Percentiles rank a stretch among this genome's conserved stretches.
phyloP scores from a whole-genome alignment of 345 rosid species.

The Alliaria petiolata region DNA sequence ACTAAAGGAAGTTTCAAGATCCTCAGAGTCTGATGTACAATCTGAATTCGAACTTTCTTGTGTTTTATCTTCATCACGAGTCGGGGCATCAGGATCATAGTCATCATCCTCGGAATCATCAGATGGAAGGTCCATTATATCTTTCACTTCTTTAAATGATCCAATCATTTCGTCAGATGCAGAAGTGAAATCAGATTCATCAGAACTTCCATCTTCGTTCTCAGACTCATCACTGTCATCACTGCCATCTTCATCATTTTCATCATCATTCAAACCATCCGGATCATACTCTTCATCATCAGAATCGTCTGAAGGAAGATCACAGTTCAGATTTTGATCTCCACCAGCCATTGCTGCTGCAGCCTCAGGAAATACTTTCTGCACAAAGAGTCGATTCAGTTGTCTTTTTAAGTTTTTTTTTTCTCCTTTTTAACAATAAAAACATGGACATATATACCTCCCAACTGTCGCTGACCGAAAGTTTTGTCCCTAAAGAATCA shows the following conservation, averaged over 20 bases:
- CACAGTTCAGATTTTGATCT: constrained; percentile 49
- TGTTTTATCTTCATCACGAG: constrained; percentile 38
- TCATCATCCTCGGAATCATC: constrained; percentile 95
- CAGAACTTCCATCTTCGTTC: constrained; percentile 53
- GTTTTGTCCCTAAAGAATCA: constrained; percentile 65
- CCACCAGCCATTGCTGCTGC: constrained; percentile 52
- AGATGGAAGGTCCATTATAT: constrained; percentile 53
- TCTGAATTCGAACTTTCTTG: constrained; percentile 70
- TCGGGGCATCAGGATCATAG: constrained; percentile 60
- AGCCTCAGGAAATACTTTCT: constrained; percentile 94
- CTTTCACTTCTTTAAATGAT: constrained; percentile 34
- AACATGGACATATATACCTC: constrained; percentile 50
- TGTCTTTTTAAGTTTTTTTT: not conserved
- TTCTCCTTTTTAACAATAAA: not conserved
- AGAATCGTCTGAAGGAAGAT: constrained; percentile 80
- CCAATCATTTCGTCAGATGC: constrained; percentile 52
- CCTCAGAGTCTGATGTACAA: constrained; percentile 78
- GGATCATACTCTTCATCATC: constrained; percentile 81
- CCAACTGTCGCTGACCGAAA: constrained; percentile 65
- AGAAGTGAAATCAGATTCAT: constrained; percentile 56
- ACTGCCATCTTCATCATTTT: constrained; percentile 40
- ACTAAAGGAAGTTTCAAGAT: constrained; percentile 37
- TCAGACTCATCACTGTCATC: constrained; percentile 49
- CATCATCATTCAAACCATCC: constrained; percentile 38
- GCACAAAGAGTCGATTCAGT: constrained; percentile 21